Percentiles rank a stretch among this genome's conserved stretches.
Evolutionary conservation across 306 rosid species (phyloP).

Genomic region (Cotoneaster glaucophyllus): DNA sequence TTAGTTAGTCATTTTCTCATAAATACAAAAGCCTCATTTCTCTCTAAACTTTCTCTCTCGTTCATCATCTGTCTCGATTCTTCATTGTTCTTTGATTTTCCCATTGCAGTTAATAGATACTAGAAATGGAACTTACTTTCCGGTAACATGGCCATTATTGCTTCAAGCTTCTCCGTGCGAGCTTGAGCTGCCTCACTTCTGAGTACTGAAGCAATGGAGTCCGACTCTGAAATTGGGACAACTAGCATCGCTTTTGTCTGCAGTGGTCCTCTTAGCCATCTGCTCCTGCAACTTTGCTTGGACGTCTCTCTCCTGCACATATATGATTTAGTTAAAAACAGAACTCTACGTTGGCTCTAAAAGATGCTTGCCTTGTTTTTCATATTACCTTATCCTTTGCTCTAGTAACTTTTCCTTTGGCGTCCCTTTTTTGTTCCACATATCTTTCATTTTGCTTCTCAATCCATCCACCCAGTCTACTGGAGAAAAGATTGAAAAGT

Average conservation of each 20-base stretch:
- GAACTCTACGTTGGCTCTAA: neutral
- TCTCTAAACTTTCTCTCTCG: no score
- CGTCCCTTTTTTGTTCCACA: conserved; percentile 24
- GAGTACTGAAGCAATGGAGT: conserved; percentile 31
- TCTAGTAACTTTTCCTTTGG: conserved; percentile 28
- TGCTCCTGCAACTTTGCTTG: conserved; percentile 41
- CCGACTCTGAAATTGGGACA: conserved; percentile 24
- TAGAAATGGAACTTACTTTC: conserved; percentile 36
- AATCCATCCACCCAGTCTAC: conserved; percentile 41
- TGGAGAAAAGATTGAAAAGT: conserved; percentile 13
- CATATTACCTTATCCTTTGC: conserved; percentile 37
- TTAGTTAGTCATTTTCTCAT: no score
- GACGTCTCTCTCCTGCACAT: conserved; percentile 28
- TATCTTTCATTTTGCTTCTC: conserved; percentile 29
- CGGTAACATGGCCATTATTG: conserved; percentile 23
- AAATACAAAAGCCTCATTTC: no score
- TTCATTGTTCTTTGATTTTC: no score
- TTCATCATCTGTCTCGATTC: no score
- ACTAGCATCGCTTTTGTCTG: conserved; percentile 17
- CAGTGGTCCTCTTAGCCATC: conserved; percentile 29
- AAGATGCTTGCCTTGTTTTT: neutral
- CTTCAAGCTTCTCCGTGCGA: conserved; percentile 42
- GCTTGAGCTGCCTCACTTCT: conserved; percentile 45
- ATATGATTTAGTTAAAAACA: neutral
- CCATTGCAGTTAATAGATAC: neutral